Conservation (phyloP, 306 rosid genomes). For the Mucuna pruriens region DNA sequence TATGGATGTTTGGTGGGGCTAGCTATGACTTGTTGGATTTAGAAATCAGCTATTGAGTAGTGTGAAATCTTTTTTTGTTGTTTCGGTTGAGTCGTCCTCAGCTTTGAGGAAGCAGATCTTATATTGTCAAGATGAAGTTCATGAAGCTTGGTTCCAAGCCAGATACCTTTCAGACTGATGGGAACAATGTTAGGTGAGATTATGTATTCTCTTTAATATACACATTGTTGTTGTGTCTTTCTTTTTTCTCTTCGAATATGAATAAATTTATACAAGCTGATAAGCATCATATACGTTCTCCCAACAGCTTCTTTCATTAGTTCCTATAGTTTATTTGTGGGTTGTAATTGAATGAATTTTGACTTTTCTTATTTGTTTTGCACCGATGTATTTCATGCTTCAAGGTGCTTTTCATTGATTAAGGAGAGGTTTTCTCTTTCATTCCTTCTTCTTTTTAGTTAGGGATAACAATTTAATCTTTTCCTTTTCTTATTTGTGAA, state of each 20-base stretch:
- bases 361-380: not conserved
- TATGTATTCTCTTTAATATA: slow-evolving; percentile 32
- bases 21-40: slow-evolving; percentile 42
- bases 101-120: slow-evolving; percentile 54
- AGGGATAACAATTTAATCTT: not conserved
- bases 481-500: not conserved
- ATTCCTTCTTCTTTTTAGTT: slow-evolving; percentile 14
- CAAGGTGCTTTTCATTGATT: slow-evolving; percentile 18
- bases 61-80: slow-evolving; percentile 17
- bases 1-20: slow-evolving; percentile 43
- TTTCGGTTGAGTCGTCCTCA: slow-evolving; percentile 22
- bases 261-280: not conserved
- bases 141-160: slow-evolving; percentile 99
- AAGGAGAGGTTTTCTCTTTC: not conserved
- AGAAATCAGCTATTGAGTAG: slow-evolving; percentile 47
- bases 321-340: not conserved
- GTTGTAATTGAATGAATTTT: not conserved
- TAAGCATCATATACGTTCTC: not conserved
- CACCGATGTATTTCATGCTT: not conserved
- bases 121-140: slow-evolving; percentile 81
- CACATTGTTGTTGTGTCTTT: slow-evolving; percentile 20
- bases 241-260: not conserved
- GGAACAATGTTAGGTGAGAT: slow-evolving; percentile 83
- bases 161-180: slow-evolving; percentile 84
- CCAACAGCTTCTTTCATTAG: not conserved